Conservation (phyloP, 2,329 filamentous ascomycete species). For the Pestalotiopsis fici region DNA sequence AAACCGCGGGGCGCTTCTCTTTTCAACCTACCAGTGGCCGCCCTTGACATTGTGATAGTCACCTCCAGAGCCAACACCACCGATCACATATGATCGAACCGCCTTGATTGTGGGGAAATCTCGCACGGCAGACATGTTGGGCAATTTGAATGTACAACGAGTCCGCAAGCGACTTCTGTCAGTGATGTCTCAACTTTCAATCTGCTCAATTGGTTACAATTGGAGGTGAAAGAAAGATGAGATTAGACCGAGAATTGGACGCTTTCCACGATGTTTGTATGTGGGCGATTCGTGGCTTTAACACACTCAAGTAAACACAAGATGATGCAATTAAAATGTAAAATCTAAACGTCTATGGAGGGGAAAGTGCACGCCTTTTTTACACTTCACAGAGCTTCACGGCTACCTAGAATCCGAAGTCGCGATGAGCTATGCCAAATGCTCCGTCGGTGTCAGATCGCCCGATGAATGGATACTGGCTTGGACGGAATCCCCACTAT, state of each 20-base stretch:
- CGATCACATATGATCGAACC: conserved; percentile 72
- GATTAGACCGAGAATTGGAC: background rate
- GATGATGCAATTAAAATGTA: background rate
- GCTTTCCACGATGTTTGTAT: background rate
- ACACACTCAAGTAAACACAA: background rate
- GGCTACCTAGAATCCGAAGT: background rate
- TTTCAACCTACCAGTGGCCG: conserved; percentile 59
- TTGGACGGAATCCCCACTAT: background rate
- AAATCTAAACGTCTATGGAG: background rate
- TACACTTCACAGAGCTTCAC: background rate
- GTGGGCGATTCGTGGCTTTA: background rate
- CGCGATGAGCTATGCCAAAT: background rate
- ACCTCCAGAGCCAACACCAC: conserved; percentile 61
- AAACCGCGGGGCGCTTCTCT: background rate
- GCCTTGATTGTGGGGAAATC: conserved; percentile 76
- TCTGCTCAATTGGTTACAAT: background rate
- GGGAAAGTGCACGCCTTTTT: background rate
- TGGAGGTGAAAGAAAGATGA: background rate
- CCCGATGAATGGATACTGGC: conserved; percentile 7
- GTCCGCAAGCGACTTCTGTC: background rate
- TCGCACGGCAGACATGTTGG: conserved; percentile 48
- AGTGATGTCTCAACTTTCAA: background rate
- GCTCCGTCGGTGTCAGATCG: conserved; percentile 8
- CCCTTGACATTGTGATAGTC: conserved; percentile 92
- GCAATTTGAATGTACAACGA: background rate